Percentiles rank a stretch among this genome's conserved stretches.
These are phyloP conservation scores for Capsicum pubescens DNA, from an alignment of 257 asterid genomes.

Conservation along the genomic window DNA sequence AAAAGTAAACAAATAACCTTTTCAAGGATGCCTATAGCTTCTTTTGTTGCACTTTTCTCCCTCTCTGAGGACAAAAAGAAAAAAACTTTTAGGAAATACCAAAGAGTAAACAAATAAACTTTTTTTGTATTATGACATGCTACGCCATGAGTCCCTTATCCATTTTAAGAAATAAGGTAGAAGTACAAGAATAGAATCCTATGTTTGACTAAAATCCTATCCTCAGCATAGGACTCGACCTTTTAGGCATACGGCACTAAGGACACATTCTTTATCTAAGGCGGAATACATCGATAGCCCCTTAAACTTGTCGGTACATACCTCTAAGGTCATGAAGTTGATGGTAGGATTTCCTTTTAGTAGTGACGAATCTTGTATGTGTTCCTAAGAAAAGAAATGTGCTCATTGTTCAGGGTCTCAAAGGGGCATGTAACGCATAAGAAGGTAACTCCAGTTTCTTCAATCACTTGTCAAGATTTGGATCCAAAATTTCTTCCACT, in stretches of 20 bases:
- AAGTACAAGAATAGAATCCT: neutral
- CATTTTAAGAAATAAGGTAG: neutral
- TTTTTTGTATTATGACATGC: neutral
- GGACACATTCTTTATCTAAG: neutral
- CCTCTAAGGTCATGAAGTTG: too few species aligned
- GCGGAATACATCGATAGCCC: neutral
- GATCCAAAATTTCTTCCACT: neutral
- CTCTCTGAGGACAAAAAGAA: constrained; percentile 40
- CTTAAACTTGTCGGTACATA: neutral
- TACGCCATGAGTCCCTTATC: neutral
- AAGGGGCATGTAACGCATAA: too few species aligned
- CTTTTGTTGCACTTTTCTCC: constrained; percentile 65
- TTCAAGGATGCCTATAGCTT: constrained; percentile 49
- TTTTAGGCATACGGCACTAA: neutral
- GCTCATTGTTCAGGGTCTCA: too few species aligned
- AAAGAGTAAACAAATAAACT: neutral
- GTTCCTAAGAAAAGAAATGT: too few species aligned
- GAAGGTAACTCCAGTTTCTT: too few species aligned
- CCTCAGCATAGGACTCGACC: neutral
- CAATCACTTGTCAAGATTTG: neutral
- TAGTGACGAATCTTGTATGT: too few species aligned
- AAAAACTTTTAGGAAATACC: neutral
- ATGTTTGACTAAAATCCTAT: neutral
- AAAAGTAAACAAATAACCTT: constrained; percentile 42
- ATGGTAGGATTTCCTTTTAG: too few species aligned